A percentile compares a stretch with the other conserved stretches of the same genome.
phyloP scores from a whole-genome alignment of 176 grass and related monocot species.

The Phragmites australis region DNA sequence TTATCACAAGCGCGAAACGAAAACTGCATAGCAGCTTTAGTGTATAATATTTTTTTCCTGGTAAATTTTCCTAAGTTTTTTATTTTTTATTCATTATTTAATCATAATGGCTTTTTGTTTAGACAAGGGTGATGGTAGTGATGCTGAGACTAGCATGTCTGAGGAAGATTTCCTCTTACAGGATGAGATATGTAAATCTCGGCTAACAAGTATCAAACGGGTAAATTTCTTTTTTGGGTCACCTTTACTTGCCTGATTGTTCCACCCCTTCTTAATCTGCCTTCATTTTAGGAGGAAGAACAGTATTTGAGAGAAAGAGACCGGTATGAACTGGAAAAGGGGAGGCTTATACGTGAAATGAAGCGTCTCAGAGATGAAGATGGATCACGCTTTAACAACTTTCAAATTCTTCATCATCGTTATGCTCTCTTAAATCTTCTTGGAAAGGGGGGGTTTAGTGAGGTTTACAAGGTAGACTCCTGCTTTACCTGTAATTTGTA shows the following conservation, averaged over 20 bases:
- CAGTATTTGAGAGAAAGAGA: constrained; percentile 89
- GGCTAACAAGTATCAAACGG: constrained; percentile 86
- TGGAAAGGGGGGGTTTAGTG: constrained; percentile 98
- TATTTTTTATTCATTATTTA: background rate
- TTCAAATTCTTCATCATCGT: constrained; percentile 96
- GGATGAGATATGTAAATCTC: constrained; percentile 98
- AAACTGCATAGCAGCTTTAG: background rate
- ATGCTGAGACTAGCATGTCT: constrained; percentile 76
- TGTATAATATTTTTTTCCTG: background rate
- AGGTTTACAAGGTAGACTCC: constrained; percentile 95
- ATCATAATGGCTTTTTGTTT: constrained; percentile 44
- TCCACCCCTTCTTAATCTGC: constrained; percentile 23
- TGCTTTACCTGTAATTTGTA: constrained; percentile 23
- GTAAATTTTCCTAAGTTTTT: background rate
- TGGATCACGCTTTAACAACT: constrained; percentile 98
- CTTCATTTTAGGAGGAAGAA: constrained; percentile 82
- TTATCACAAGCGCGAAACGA: constrained; percentile 9
- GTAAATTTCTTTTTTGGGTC: constrained; percentile 47
- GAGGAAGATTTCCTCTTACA: constrained; percentile 95
- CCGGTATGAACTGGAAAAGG: constrained; percentile 95
- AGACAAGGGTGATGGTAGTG: constrained; percentile 90
- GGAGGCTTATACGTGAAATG: constrained; percentile 98
- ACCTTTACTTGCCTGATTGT: constrained; percentile 21
- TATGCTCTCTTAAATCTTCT: constrained; percentile 99
- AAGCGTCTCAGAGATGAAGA: constrained; percentile 98